Percentiles rank a stretch among this genome's conserved stretches.
Evolutionary conservation across 176 grass and related monocot species (phyloP).

Genomic region (Cenchrus americanus): DNA sequence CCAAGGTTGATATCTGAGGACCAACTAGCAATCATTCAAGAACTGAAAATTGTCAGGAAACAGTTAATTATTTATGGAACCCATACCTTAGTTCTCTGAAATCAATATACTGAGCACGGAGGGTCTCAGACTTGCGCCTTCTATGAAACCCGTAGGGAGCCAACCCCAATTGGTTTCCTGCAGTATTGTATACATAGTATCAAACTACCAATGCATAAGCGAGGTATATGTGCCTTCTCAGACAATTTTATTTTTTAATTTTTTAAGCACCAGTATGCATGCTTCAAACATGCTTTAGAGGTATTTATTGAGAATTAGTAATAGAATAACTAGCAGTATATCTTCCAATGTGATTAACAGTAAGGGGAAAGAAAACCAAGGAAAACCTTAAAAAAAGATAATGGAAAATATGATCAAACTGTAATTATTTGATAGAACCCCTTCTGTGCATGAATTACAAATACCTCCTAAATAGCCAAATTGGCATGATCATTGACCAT

Average conservation of each 20-base stretch:
- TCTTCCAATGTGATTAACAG: neutral
- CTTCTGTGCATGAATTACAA: neutral
- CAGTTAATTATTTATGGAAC: neutral
- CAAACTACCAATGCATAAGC: slow-evolving; percentile 24
- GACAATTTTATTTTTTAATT: neutral
- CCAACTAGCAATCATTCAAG: neutral
- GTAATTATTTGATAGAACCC: slow-evolving; percentile 3
- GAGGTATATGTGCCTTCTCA: neutral
- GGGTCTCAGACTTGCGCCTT: slow-evolving; percentile 91
- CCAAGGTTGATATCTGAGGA: slow-evolving; percentile 26
- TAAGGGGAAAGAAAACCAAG: neutral
- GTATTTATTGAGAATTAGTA: neutral
- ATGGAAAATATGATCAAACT: neutral
- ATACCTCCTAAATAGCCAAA: slow-evolving; percentile 4
- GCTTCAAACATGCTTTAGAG: neutral
- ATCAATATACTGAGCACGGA: slow-evolving; percentile 90
- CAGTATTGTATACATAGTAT: slow-evolving; percentile 30
- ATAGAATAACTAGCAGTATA: neutral
- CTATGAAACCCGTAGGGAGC: slow-evolving; percentile 57
- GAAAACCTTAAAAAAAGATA: neutral
- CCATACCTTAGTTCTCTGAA: slow-evolving; percentile 72
- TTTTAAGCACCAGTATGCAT: neutral
- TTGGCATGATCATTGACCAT: neutral
- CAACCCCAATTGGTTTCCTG: slow-evolving; percentile 53
- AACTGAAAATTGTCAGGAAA: slow-evolving; percentile 3